Evolutionary conservation across 495 filamentous ascomycete genomes (phyloP).

Genomic region (Oidiodendron maius): DNA sequence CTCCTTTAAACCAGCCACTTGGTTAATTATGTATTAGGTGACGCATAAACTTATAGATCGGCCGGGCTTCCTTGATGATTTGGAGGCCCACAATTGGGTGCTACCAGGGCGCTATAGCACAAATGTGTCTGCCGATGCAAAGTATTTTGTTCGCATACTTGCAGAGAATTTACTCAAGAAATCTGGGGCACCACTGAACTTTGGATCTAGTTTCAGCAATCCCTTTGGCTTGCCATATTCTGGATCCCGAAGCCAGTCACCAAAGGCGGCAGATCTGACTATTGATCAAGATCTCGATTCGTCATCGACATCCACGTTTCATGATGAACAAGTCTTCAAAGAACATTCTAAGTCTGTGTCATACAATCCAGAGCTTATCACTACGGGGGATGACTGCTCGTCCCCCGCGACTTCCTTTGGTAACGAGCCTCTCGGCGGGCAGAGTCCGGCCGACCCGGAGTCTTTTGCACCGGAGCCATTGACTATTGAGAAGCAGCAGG

Average conservation of each 20-base stretch:
- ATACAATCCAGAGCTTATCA: too few relatives aligned
- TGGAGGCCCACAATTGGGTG: background rate
- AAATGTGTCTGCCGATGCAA: background rate
- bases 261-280: too few relatives aligned
- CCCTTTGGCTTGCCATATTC: background rate
- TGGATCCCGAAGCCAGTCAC: too few relatives aligned
- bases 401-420: slow-evolving; percentile 5
- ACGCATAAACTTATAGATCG: background rate
- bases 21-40: background rate
- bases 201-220: background rate
- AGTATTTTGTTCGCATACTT: background rate
- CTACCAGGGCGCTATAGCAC: background rate
- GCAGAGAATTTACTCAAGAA: background rate
- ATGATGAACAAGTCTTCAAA: background rate
- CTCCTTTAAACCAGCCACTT: background rate
- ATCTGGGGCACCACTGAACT: background rate
- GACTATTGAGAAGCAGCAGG: too few relatives aligned
- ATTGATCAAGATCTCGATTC: too few relatives aligned
- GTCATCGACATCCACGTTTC: background rate
- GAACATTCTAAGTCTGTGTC: too few relatives aligned
- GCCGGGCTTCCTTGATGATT: background rate
- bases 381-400: slow-evolving; percentile 6
- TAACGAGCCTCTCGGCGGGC: background rate
- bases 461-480: too few relatives aligned
- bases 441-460: background rate